Evolutionary conservation across 805 yeast species (phyloP).

Genomic region (Saccharomyces eubayanus): DNA sequence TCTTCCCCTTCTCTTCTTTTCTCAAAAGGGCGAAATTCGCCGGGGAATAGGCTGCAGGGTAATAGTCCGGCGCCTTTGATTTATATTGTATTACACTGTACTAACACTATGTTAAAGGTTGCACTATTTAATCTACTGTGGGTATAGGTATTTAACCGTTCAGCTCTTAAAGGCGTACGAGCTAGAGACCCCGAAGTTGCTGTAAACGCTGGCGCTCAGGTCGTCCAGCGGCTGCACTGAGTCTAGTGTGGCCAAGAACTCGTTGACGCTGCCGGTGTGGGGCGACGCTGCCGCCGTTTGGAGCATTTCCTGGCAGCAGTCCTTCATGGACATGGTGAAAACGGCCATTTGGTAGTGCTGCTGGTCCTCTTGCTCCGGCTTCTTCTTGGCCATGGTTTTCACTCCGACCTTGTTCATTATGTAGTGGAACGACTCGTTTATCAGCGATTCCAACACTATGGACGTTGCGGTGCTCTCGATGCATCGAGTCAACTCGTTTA

Average conservation of each 20-base stretch:
- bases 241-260: slow-evolving; percentile 18
- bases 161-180: background rate
- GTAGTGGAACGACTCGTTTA: slow-evolving; percentile 26
- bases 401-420: slow-evolving; percentile 21
- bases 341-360: slow-evolving; percentile 22
- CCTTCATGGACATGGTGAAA: slow-evolving; percentile 25
- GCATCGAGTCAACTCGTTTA: slow-evolving; percentile 40
- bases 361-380: slow-evolving; percentile 3
- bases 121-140: background rate
- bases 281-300: slow-evolving; percentile 18
- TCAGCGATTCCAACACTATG: slow-evolving; percentile 22
- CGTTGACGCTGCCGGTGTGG: slow-evolving; percentile 10
- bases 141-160: background rate
- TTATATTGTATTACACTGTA: background rate
- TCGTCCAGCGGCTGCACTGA: slow-evolving; percentile 56
- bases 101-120: background rate
- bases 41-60: background rate
- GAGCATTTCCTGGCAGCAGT: slow-evolving; percentile 22
- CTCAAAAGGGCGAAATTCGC: background rate
- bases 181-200: slow-evolving; percentile 45
- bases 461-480: slow-evolving; percentile 27
- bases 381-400: slow-evolving; percentile 12
- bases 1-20: background rate
- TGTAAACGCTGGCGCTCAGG: slow-evolving; percentile 81
- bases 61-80: background rate